A percentile compares a stretch with the other conserved stretches of the same genome.
Conservation (phyloP, 1,139 yeast genomes). For the Kodamaea sp. region DNA sequence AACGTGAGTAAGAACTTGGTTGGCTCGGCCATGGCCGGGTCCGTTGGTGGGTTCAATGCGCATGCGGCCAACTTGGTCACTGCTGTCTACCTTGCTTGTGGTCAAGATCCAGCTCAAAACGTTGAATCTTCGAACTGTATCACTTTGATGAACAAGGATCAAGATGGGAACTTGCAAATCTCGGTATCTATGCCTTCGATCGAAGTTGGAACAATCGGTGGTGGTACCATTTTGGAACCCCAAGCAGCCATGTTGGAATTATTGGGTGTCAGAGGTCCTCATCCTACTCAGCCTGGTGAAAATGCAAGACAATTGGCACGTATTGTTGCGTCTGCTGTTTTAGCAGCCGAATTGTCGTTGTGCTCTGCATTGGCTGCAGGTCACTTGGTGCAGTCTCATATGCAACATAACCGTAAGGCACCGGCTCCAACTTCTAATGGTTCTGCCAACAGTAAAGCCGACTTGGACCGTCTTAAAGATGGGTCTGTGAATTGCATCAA, state of each 20-base stretch:
- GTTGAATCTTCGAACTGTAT: constrained; percentile 98
- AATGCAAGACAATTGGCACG: constrained; percentile 95
- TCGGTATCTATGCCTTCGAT: constrained; percentile 98
- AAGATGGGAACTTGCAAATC: constrained; percentile 74
- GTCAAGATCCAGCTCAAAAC: constrained; percentile 98
- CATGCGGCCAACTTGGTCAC: constrained; percentile 96
- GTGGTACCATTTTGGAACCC: constrained; percentile 96
- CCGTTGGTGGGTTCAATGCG: constrained; percentile 96
- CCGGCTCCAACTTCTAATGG: constrained; percentile 21
- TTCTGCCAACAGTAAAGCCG: constrained; percentile 21
- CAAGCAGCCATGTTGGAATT: constrained; percentile 95
- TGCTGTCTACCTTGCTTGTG: constrained; percentile 89
- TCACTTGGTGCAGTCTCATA: constrained; percentile 95
- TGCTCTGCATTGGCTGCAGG: constrained; percentile 98
- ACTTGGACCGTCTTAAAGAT: constrained; percentile 56
- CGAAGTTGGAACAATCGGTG: constrained; percentile 99
- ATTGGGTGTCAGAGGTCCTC: constrained; percentile 94
- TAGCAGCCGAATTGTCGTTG: constrained; percentile 93
- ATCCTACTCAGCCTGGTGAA: constrained; percentile 88
- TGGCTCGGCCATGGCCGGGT: constrained; percentile 98
- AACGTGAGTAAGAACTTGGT: constrained; percentile 84
- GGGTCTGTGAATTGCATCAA: constrained; percentile 69
- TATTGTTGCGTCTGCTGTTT: constrained; percentile 89
- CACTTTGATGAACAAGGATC: constrained; percentile 81
- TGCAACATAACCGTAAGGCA: constrained; percentile 86